phyloP scores from a whole-genome alignment of 148 eudicot genomes.

The Amaranthus palmeri region DNA sequence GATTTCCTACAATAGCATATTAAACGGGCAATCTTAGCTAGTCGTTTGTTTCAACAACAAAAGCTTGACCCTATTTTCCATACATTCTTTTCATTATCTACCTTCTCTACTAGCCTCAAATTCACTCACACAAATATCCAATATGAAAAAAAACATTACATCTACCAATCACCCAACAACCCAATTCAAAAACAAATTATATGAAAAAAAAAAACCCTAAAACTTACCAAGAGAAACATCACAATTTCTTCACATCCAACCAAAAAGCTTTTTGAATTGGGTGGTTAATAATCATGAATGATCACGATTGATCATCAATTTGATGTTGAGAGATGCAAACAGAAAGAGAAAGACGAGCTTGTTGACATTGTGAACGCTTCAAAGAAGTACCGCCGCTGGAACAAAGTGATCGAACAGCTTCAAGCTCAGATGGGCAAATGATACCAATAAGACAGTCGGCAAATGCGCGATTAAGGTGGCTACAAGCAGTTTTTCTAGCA shows the following conservation, averaged over 20 bases:
- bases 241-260: background rate
- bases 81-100: background rate
- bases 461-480: conserved; percentile 57
- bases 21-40: background rate
- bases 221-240: background rate
- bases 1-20: background rate
- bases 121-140: no score
- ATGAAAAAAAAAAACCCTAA: background rate
- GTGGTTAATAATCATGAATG: background rate
- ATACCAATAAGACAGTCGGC: conserved; percentile 51
- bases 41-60: background rate
- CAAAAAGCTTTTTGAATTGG: no score
- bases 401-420: conserved; percentile 63
- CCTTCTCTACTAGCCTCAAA: background rate
- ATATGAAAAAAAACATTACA: background rate
- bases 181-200: background rate
- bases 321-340: conserved; percentile 58
- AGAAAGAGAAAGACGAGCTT: conserved; percentile 61
- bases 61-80: background rate
- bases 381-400: conserved; percentile 69
- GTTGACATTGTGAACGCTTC: conserved; percentile 71
- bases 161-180: background rate
- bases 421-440: conserved; percentile 54
- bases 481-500: conserved; percentile 47
- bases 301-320: background rate